Evolutionary conservation across 2,329 filamentous ascomycete species (phyloP).

Genomic region (Alternaria longipes): DNA sequence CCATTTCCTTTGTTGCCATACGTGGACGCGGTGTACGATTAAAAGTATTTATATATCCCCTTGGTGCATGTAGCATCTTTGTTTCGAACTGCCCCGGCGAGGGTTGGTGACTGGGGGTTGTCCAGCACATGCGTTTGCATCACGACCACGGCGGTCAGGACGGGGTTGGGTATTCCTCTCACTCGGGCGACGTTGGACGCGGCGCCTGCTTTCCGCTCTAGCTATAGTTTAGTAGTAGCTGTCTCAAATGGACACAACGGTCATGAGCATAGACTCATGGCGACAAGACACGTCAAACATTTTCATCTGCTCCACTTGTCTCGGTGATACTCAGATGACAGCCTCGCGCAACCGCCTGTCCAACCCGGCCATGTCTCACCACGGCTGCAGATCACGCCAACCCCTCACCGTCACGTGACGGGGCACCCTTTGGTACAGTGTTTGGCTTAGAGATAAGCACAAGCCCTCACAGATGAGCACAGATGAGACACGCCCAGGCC

Average conservation of each 20-base stretch:
- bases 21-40: slow-evolving; percentile 38
- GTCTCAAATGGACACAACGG: slow-evolving; percentile 31
- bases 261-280: slow-evolving; percentile 30
- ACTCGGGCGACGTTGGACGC: slow-evolving; percentile 26
- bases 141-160: slow-evolving; percentile 19
- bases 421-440: neutral
- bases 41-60: slow-evolving; percentile 43
- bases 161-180: slow-evolving; percentile 35
- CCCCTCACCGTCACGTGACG: slow-evolving; percentile 21
- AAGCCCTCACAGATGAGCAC: slow-evolving; percentile 14
- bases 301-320: slow-evolving; percentile 5
- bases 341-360: slow-evolving; percentile 21
- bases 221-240: slow-evolving; percentile 29
- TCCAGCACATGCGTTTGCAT: slow-evolving; percentile 17
- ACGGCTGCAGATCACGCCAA: slow-evolving; percentile 18
- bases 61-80: slow-evolving; percentile 20
- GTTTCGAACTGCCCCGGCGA: slow-evolving; percentile 30
- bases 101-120: slow-evolving; percentile 19
- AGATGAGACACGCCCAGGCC: slow-evolving; percentile 21
- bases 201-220: slow-evolving; percentile 31
- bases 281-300: slow-evolving; percentile 18
- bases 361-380: slow-evolving; percentile 22
- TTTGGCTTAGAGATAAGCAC: slow-evolving; percentile 12
- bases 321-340: slow-evolving; percentile 22
- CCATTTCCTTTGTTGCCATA: slow-evolving; percentile 31